A percentile compares a stretch with the other conserved stretches of the same genome.
These are phyloP conservation scores for Yarrowia galli DNA, from an alignment of 1,139 yeast genomes.

Conservation along the genomic window DNA sequence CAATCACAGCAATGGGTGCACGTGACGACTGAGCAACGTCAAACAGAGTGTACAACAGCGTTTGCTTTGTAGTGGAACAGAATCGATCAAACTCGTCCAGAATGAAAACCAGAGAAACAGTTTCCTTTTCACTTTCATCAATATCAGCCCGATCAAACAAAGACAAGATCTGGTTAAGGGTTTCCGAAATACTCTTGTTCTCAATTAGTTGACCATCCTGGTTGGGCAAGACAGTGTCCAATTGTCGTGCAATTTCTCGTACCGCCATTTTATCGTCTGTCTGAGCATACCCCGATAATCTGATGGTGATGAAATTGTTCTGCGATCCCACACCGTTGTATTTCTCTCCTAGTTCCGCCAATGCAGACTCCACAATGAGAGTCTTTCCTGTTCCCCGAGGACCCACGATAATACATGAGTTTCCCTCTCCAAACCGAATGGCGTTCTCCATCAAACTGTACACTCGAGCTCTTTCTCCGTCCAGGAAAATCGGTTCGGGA, in stretches of 20 bases:
- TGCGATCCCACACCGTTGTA: slow-evolving; percentile 47
- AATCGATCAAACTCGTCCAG: slow-evolving; percentile 87
- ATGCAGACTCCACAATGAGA: slow-evolving; percentile 63
- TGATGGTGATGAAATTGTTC: slow-evolving; percentile 63
- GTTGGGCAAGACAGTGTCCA: slow-evolving; percentile 55
- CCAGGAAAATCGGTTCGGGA: slow-evolving; percentile 45
- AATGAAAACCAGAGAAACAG: slow-evolving; percentile 71
- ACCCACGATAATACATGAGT: slow-evolving; percentile 80
- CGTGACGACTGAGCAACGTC: slow-evolving; percentile 76
- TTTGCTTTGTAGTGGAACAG: slow-evolving; percentile 69
- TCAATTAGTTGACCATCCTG: slow-evolving; percentile 50
- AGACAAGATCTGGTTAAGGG: slow-evolving; percentile 59
- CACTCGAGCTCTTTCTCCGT: slow-evolving; percentile 54
- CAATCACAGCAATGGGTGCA: slow-evolving; percentile 83
- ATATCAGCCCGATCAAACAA: slow-evolving; percentile 51
- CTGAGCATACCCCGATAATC: slow-evolving; percentile 75
- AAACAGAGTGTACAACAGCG: slow-evolving; percentile 82
- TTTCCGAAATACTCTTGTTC: slow-evolving; percentile 59
- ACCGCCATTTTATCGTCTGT: slow-evolving; percentile 80
- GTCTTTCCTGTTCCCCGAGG: slow-evolving; percentile 84
- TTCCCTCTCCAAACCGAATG: slow-evolving; percentile 73
- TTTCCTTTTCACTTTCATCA: slow-evolving; percentile 50
- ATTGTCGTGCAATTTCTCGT: slow-evolving; percentile 83
- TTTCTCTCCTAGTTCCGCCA: slow-evolving; percentile 56
- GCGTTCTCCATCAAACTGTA: slow-evolving; percentile 69